These are phyloP conservation scores for Colletotrichum agaves DNA, from an alignment of 2,329 filamentous ascomycete species.

Conservation along the genomic window DNA sequence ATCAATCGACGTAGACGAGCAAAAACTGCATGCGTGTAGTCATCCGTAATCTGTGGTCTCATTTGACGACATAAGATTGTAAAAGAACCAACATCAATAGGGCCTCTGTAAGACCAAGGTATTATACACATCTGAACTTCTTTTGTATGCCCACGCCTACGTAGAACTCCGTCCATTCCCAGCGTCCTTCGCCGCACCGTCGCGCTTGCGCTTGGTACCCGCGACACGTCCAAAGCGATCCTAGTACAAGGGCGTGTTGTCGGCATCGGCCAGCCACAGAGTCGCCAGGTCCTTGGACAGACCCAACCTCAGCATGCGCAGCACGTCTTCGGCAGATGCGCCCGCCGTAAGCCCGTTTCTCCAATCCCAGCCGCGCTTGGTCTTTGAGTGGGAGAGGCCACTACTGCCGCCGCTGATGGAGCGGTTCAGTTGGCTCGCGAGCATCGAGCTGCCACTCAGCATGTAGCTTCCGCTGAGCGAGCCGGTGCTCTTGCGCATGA, in stretches of 20 bases:
- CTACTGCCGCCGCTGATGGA: slow-evolving; percentile 63
- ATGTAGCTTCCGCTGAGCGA: slow-evolving; percentile 70
- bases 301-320: slow-evolving; percentile 76
- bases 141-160: slow-evolving; percentile 23
- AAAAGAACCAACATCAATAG: neutral
- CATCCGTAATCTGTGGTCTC: slow-evolving; percentile 11
- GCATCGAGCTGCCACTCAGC: slow-evolving; percentile 78
- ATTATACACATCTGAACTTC: slow-evolving; percentile 27
- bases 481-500: slow-evolving; percentile 66
- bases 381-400: slow-evolving; percentile 44
- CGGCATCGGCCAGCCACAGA: slow-evolving; percentile 75
- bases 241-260: slow-evolving; percentile 60
- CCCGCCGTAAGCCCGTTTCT: slow-evolving; percentile 77
- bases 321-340: slow-evolving; percentile 74
- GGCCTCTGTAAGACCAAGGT: slow-evolving; percentile 14
- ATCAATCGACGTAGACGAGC: neutral
- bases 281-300: slow-evolving; percentile 79
- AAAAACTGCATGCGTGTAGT: neutral
- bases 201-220: slow-evolving; percentile 31
- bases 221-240: slow-evolving; percentile 31
- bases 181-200: slow-evolving; percentile 1
- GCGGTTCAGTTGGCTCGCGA: slow-evolving; percentile 70
- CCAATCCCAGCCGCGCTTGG: slow-evolving; percentile 80
- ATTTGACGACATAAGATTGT: slow-evolving; percentile 9
- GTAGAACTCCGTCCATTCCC: slow-evolving; percentile 18